Percentiles rank a stretch among this genome's conserved stretches.
Conservation (phyloP, 176 grass and related monocot species). For the Tillandsia fasciculata region DNA sequence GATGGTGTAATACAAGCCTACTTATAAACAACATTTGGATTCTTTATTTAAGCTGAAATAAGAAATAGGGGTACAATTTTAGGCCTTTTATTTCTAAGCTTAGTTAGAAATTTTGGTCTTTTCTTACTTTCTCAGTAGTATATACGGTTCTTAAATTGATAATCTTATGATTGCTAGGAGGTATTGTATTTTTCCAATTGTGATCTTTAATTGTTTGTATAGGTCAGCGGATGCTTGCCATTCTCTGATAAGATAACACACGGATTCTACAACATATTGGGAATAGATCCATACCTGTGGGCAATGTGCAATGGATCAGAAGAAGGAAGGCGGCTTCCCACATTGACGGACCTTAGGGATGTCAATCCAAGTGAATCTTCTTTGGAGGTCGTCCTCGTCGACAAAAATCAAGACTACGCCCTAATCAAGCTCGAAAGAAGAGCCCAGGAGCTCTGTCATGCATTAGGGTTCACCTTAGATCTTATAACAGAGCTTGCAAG, state of each 20-base stretch:
- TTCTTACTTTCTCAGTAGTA: too few relatives aligned
- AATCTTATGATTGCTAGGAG: too few relatives aligned
- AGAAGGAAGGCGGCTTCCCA: conserved; percentile 54
- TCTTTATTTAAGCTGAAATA: too few relatives aligned
- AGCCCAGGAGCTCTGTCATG: conserved; percentile 38
- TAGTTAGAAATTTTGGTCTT: too few relatives aligned
- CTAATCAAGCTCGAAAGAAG: conserved; percentile 55
- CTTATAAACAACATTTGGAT: too few relatives aligned
- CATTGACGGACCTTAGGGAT: conserved; percentile 45
- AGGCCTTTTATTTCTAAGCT: too few relatives aligned
- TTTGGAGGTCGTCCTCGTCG: conserved; percentile 70
- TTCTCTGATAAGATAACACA: conserved; percentile 66
- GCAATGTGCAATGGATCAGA: conserved; percentile 76
- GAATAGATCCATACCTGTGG: conserved; percentile 86
- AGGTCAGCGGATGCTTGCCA: conserved; percentile 82
- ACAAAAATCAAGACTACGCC: conserved; percentile 42
- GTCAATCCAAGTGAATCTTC: conserved; percentile 59
- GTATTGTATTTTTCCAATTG: too few relatives aligned
- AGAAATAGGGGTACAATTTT: too few relatives aligned
- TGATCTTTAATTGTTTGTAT: background rate
- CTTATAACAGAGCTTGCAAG: conserved; percentile 54
- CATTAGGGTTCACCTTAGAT: conserved; percentile 40
- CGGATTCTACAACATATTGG: conserved; percentile 93
- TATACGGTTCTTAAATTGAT: too few relatives aligned
- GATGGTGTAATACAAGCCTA: too few relatives aligned